Conservation (phyloP, 371 early-diverging fungal species). For the Syncephalastrum monosporum region DNA sequence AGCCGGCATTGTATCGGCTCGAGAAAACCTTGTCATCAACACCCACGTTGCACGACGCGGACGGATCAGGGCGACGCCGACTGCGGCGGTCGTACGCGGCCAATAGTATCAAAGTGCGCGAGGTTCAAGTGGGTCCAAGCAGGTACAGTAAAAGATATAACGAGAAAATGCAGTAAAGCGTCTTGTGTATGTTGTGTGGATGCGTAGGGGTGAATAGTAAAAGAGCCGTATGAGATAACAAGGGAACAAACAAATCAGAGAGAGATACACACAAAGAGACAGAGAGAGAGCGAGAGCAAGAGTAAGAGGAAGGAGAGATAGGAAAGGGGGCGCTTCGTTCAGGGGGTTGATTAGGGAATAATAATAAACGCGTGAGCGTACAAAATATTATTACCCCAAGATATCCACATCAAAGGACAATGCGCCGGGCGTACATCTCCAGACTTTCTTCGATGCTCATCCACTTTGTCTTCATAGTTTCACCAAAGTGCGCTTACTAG, state of each 20-base stretch:
- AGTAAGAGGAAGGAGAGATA: background rate
- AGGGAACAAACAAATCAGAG: too few species aligned
- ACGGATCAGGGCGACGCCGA: background rate
- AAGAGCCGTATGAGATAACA: too few species aligned
- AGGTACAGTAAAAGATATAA: too few species aligned
- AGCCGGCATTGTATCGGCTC: background rate
- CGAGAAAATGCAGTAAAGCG: too few species aligned
- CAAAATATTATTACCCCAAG: background rate
- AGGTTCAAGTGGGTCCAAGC: slow-evolving; percentile 77
- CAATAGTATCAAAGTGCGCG: slow-evolving; percentile 77
- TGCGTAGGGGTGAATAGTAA: too few species aligned
- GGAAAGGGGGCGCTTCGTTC: too few species aligned
- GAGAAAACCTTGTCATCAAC: slow-evolving; percentile 8
- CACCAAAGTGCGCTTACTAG: slow-evolving; percentile 80
- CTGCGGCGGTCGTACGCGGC: slow-evolving; percentile 72
- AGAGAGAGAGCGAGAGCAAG: background rate
- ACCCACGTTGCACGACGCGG: slow-evolving; percentile 1
- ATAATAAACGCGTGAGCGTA: slow-evolving; percentile 1
- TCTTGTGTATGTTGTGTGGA: too few species aligned
- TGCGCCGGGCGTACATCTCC: too few species aligned
- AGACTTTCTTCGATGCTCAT: too few species aligned
- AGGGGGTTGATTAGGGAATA: too few species aligned
- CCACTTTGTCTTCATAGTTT: slow-evolving; percentile 50
- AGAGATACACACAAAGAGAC: background rate
- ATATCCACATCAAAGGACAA: too few species aligned